These are phyloP conservation scores for Rachicladosporium sp. DNA, from an alignment of 2,329 filamentous ascomycete species.

Conservation along the genomic window DNA sequence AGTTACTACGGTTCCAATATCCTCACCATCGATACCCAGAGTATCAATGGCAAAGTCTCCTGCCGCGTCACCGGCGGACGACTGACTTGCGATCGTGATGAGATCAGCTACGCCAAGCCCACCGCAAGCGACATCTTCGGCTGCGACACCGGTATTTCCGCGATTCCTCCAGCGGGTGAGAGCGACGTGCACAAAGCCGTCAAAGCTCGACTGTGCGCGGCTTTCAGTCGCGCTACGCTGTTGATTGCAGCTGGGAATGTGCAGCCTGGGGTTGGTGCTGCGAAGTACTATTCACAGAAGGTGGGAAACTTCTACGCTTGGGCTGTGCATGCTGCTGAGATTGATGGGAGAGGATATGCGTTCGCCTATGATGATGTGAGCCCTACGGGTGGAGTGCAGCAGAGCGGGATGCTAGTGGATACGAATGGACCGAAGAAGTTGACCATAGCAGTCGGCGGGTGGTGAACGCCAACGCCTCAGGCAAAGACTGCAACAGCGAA, in stretches of 20 bases:
- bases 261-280: slow-evolving; percentile 34
- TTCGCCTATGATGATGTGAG: slow-evolving; percentile 59
- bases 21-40: slow-evolving; percentile 53
- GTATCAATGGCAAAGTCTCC: slow-evolving; percentile 39
- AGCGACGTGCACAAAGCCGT: slow-evolving; percentile 41
- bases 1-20: slow-evolving; percentile 31
- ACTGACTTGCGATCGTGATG: slow-evolving; percentile 28
- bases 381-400: slow-evolving; percentile 39
- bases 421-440: slow-evolving; percentile 28
- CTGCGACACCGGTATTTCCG: slow-evolving; percentile 52
- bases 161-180: slow-evolving; percentile 31
- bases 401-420: slow-evolving; percentile 34
- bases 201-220: slow-evolving; percentile 59
- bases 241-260: slow-evolving; percentile 36
- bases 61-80: slow-evolving; percentile 33
- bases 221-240: slow-evolving; percentile 62
- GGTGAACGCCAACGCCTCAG: background rate
- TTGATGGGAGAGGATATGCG: slow-evolving; percentile 47
- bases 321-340: slow-evolving; percentile 45
- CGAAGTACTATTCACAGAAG: slow-evolving; percentile 39
- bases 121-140: slow-evolving; percentile 52
- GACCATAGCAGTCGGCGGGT: slow-evolving; percentile 34
- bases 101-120: slow-evolving; percentile 42
- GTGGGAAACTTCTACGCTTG: too few relatives aligned
- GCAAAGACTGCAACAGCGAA: too few relatives aligned